phyloP scores from a whole-genome alignment of 2,329 filamentous ascomycete species.

The Cytospora mali region DNA sequence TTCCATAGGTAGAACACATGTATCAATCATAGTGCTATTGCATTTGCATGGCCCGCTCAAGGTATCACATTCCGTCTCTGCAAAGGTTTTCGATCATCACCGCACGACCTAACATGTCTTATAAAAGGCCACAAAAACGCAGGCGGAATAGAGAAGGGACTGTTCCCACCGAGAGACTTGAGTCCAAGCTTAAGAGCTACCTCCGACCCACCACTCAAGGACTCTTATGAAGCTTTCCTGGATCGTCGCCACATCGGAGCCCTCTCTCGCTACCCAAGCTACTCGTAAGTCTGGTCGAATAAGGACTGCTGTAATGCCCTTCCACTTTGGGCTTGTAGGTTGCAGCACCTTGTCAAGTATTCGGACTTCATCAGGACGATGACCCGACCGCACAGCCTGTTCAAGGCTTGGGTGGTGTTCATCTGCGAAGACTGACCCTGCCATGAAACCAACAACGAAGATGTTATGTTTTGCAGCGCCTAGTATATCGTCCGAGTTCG shows the following conservation, averaged over 20 bases:
- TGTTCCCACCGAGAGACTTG: too few relatives aligned
- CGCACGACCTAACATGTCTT: too few relatives aligned
- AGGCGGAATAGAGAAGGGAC: too few relatives aligned
- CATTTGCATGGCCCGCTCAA: too few relatives aligned
- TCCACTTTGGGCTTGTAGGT: conserved; percentile 13
- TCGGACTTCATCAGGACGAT: neutral
- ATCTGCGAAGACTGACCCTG: neutral
- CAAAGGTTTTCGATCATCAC: too few relatives aligned
- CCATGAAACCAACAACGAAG: conserved; percentile 10
- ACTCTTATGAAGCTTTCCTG: neutral
- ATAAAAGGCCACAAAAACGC: too few relatives aligned
- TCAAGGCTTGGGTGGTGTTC: neutral
- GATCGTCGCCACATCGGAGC: neutral
- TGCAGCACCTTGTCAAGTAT: neutral
- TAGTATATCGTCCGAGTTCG: neutral
- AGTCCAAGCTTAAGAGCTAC: neutral
- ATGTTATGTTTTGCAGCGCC: conserved; percentile 23
- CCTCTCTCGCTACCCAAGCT: conserved; percentile 19
- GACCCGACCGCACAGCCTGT: neutral
- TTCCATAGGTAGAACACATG: too few relatives aligned
- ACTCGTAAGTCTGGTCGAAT: conserved; percentile 25
- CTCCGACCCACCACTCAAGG: conserved; percentile 25
- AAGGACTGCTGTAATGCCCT: conserved; percentile 9
- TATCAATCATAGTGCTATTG: too few relatives aligned
- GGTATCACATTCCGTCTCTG: too few relatives aligned